A percentile compares a stretch with the other conserved stretches of the same genome.
Conservation (phyloP, 768 basidiomycete genomes). For the Artomyces pyxidatus region DNA sequence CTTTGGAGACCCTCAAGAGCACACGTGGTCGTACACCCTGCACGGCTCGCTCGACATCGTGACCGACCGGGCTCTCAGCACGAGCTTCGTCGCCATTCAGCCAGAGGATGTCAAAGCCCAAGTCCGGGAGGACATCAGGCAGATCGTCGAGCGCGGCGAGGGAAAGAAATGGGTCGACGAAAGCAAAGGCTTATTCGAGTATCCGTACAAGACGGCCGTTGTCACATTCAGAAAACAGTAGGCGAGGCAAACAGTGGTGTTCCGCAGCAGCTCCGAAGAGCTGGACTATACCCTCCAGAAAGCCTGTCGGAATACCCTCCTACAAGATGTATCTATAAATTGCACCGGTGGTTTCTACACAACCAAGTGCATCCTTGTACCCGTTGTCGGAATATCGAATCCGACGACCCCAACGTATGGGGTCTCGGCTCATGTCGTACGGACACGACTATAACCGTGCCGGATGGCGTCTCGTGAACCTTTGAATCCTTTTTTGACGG, state of each 20-base stretch:
- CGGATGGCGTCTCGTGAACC: too few relatives aligned
- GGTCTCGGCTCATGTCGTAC: too few relatives aligned
- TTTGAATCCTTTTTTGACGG: too few relatives aligned
- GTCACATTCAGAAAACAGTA: constrained; percentile 43
- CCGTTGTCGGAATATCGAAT: too few relatives aligned
- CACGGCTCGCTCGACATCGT: constrained; percentile 46
- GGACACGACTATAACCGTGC: too few relatives aligned
- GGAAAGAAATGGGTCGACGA: constrained; percentile 72
- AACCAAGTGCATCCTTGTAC: too few relatives aligned
- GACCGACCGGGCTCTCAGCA: constrained; percentile 65
- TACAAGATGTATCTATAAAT: too few relatives aligned
- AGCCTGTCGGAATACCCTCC: too few relatives aligned
- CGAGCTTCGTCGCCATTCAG: constrained; percentile 75
- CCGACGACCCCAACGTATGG: too few relatives aligned
- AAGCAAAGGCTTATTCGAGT: constrained; percentile 64
- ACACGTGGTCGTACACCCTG: constrained; percentile 43
- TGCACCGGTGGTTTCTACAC: too few relatives aligned
- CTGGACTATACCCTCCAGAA: too few relatives aligned
- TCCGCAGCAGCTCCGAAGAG: too few relatives aligned
- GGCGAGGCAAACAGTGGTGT: background rate
- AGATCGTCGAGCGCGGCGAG: constrained; percentile 50
- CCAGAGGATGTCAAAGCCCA: constrained; percentile 45
- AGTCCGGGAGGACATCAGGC: constrained; percentile 42
- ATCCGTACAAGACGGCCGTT: constrained; percentile 65
- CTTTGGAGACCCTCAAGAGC: constrained; percentile 56